These are phyloP conservation scores for Wickerhamomyces queroliae DNA, from an alignment of 805 yeast species.

Conservation along the genomic window DNA sequence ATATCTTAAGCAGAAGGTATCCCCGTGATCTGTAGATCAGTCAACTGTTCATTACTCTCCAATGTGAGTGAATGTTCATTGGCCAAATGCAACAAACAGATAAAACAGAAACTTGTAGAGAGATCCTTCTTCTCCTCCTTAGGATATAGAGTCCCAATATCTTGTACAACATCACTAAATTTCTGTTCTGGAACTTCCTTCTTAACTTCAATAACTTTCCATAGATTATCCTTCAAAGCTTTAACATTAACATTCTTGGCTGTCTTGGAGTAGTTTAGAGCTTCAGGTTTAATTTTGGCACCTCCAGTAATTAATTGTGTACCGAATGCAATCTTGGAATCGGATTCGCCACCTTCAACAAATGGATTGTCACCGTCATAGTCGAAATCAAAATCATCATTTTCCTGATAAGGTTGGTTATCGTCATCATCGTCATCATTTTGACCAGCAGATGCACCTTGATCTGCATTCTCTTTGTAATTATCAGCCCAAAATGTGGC, in stretches of 20 bases:
- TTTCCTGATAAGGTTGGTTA: constrained; percentile 32
- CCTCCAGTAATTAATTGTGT: constrained; percentile 24
- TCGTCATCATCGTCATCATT: constrained; percentile 27
- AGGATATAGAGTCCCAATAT: constrained; percentile 48
- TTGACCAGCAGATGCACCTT: constrained; percentile 27
- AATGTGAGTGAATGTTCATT: constrained; percentile 75
- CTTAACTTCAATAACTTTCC: constrained; percentile 46
- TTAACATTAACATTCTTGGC: constrained; percentile 80
- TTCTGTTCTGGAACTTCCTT: constrained; percentile 10
- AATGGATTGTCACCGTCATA: constrained; percentile 28
- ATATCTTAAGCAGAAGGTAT: too few relatives aligned
- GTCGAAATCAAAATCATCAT: constrained; percentile 27
- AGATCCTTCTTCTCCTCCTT: constrained; percentile 54
- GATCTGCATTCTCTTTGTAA: constrained; percentile 38
- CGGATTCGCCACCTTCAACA: constrained; percentile 9
- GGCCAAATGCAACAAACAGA: constrained; percentile 78
- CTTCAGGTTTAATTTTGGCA: constrained; percentile 30
- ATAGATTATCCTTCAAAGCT: constrained; percentile 67
- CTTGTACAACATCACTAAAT: constrained; percentile 44
- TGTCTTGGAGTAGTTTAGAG: constrained; percentile 56
- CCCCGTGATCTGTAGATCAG: background rate
- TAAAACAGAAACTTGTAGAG: constrained; percentile 81
- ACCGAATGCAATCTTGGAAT: constrained; percentile 15
- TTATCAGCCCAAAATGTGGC: constrained; percentile 70
- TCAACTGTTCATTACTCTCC: constrained; percentile 26